Percentiles rank a stretch among this genome's conserved stretches.
Evolutionary conservation across 768 basidiomycete genomes (phyloP).

Genomic region (Tephrocybe sp.): DNA sequence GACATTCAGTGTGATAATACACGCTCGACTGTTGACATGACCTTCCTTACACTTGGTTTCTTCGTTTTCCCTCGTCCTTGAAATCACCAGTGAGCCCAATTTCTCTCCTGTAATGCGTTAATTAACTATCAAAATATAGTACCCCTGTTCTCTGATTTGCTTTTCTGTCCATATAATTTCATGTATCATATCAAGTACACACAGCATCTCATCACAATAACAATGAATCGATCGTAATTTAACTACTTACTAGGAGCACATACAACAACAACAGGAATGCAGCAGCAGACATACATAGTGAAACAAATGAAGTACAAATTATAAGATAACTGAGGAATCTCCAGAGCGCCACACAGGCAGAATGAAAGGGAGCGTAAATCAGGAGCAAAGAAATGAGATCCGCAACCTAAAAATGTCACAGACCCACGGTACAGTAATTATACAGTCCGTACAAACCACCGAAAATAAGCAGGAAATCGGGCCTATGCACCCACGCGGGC

Average conservation of each 20-base stretch:
- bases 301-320: background rate
- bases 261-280: background rate
- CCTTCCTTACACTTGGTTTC: background rate
- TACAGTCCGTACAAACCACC: background rate
- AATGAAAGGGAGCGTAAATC: background rate
- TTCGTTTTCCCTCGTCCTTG: background rate
- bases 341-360: background rate
- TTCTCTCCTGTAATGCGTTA: background rate
- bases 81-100: too few species aligned
- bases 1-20: conserved; percentile 7
- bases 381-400: background rate
- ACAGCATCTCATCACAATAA: too few species aligned
- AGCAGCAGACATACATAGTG: background rate
- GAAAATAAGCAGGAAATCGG: background rate
- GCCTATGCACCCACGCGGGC: conserved; percentile 19
- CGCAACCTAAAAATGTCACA: conserved; percentile 2
- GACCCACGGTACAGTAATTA: background rate
- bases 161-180: background rate
- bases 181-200: background rate
- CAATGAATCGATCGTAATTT: too few species aligned
- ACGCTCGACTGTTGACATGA: background rate
- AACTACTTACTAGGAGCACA: background rate
- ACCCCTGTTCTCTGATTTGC: background rate
- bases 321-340: background rate
- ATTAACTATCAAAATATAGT: background rate